These are phyloP conservation scores for Caloboletus inedulis DNA, from an alignment of 1,284 basidiomycete genomes.

Conservation along the genomic window DNA sequence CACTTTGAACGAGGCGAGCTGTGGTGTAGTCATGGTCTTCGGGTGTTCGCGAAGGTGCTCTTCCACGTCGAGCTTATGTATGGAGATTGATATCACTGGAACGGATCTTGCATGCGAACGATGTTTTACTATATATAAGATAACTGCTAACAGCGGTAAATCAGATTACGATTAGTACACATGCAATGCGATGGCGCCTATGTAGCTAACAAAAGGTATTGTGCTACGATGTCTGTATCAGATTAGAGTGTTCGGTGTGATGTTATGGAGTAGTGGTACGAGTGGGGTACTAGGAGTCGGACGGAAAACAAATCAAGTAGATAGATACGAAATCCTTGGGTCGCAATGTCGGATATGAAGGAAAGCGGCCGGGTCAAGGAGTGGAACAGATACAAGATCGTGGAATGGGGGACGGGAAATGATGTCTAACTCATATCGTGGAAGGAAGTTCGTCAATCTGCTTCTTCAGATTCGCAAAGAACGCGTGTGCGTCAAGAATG, in stretches of 20 bases:
- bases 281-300: not conserved
- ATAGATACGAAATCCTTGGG: not conserved
- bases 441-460: constrained; percentile 59
- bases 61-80: not conserved
- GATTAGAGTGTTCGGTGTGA: not conserved
- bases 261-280: not conserved
- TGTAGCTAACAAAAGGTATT: not conserved
- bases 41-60: not conserved
- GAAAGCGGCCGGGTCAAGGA: not conserved
- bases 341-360: not conserved
- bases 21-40: constrained; percentile 52
- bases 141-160: not conserved
- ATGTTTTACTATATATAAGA: not conserved
- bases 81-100: not conserved
- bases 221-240: constrained; percentile 2
- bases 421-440: constrained; percentile 41
- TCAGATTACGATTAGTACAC: not conserved
- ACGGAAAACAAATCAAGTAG: not conserved
- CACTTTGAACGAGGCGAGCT: constrained; percentile 80
- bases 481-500: constrained; percentile 56
- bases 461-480: constrained; percentile 51
- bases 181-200: not conserved
- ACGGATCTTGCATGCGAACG: constrained; percentile 13
- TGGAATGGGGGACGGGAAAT: not conserved
- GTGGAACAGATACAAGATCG: not conserved